Percentiles rank a stretch among this genome's conserved stretches.
These are phyloP conservation scores for Euclidium syriacum DNA, from an alignment of 345 rosid species.

Conservation along the genomic window DNA sequence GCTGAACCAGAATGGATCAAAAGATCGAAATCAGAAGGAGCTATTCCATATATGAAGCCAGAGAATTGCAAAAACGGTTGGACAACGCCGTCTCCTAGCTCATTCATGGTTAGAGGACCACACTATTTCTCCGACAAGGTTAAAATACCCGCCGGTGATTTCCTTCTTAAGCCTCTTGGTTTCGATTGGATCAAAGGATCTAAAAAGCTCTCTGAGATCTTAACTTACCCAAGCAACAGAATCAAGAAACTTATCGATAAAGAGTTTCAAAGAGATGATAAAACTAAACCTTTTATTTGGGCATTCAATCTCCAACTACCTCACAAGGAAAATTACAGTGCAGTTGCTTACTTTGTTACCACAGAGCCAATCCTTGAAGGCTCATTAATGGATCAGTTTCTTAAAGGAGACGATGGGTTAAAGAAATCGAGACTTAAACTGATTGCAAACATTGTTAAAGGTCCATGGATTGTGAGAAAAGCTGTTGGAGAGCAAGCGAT, in stretches of 20 bases:
- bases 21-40: constrained; percentile 68
- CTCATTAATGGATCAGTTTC: constrained; percentile 63
- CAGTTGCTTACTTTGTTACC: constrained; percentile 73
- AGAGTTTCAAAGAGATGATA: constrained; percentile 47
- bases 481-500: constrained; percentile 99
- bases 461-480: constrained; percentile 94
- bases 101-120: constrained; percentile 88
- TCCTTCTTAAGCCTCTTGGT: constrained; percentile 72
- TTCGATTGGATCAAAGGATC: constrained; percentile 89
- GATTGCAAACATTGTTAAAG: constrained; percentile 91
- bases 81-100: constrained; percentile 76
- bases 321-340: constrained; percentile 82
- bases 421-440: constrained; percentile 79
- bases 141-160: constrained; percentile 72
- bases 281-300: constrained; percentile 77
- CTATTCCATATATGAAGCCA: constrained; percentile 66
- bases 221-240: constrained; percentile 49
- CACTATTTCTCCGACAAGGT: constrained; percentile 60
- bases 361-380: constrained; percentile 61
- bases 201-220: constrained; percentile 50
- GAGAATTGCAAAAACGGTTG: constrained; percentile 66
- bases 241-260: constrained; percentile 57
- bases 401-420: constrained; percentile 71
- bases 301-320: constrained; percentile 94
- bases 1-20: constrained; percentile 62